Evolutionary conservation across 805 yeast species (phyloP).

Genomic region (Grigorovia humatica): DNA sequence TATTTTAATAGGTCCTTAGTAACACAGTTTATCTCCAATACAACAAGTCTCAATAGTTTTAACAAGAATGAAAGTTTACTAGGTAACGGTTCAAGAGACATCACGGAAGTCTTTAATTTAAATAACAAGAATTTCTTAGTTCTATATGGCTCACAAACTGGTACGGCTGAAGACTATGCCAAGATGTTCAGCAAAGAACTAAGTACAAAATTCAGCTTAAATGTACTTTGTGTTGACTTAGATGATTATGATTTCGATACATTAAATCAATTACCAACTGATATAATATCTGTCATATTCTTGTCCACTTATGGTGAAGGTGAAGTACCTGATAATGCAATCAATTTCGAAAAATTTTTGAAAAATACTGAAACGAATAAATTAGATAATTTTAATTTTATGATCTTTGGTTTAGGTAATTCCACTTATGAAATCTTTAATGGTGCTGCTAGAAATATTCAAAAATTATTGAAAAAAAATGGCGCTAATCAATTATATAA

Average conservation of each 20-base stretch:
- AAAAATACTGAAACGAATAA: slow-evolving; percentile 2
- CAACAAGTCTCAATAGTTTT: neutral
- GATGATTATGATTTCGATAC: slow-evolving; percentile 82
- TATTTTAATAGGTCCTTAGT: slow-evolving; percentile 56
- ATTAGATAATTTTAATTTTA: slow-evolving; percentile 50
- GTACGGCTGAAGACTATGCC: slow-evolving; percentile 97
- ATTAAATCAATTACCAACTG: slow-evolving; percentile 50
- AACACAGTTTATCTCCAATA: neutral
- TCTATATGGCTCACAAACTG: slow-evolving; percentile 92
- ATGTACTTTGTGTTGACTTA: slow-evolving; percentile 76
- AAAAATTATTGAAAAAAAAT: slow-evolving; percentile 41
- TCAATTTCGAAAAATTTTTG: slow-evolving; percentile 62
- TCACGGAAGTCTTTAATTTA: slow-evolving; percentile 44
- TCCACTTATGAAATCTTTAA: slow-evolving; percentile 89
- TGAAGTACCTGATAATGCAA: slow-evolving; percentile 92
- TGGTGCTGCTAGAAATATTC: slow-evolving; percentile 60
- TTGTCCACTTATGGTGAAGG: slow-evolving; percentile 97
- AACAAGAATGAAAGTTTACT: neutral
- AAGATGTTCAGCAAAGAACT: slow-evolving; percentile 83
- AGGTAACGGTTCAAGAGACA: slow-evolving; percentile 42
- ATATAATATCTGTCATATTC: slow-evolving; percentile 54
- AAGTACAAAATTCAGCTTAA: slow-evolving; percentile 68
- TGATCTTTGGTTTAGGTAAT: slow-evolving; percentile 89
- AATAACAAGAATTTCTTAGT: slow-evolving; percentile 69
- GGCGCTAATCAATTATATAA: slow-evolving; percentile 67